Evolutionary conservation across 306 rosid genomes (phyloP).

Genomic region (Luffa acutangula): DNA sequence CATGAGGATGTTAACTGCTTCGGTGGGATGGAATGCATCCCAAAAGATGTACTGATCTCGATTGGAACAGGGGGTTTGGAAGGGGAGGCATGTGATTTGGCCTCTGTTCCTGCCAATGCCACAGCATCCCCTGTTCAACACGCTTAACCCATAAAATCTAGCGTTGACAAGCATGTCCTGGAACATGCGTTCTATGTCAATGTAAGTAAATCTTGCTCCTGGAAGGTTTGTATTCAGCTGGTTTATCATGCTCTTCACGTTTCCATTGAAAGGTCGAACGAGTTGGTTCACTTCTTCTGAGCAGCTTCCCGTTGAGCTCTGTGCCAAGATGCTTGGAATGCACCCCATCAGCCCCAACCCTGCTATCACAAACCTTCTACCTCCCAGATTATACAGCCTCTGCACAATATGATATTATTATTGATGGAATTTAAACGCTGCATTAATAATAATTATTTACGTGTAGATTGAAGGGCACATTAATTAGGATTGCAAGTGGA

Average conservation of each 20-base stretch:
- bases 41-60: slow-evolving; percentile 63
- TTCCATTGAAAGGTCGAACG: slow-evolving; percentile 58
- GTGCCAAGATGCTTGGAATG: slow-evolving; percentile 82
- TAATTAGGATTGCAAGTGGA: neutral
- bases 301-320: slow-evolving; percentile 48
- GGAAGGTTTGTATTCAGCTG: slow-evolving; percentile 54
- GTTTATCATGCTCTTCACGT: slow-evolving; percentile 55
- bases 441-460: no score
- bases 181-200: slow-evolving; percentile 48
- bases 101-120: slow-evolving; percentile 87
- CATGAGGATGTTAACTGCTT: slow-evolving; percentile 59
- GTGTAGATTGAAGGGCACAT: neutral
- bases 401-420: neutral
- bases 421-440: neutral
- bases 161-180: slow-evolving; percentile 41
- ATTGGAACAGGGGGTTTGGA: slow-evolving; percentile 64
- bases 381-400: slow-evolving; percentile 86
- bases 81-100: slow-evolving; percentile 80
- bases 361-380: slow-evolving; percentile 56
- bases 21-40: slow-evolving; percentile 96
- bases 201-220: slow-evolving; percentile 44
- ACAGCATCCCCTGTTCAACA: slow-evolving; percentile 65
- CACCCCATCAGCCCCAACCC: slow-evolving; percentile 84
- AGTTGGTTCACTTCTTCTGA: slow-evolving; percentile 66
- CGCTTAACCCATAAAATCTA: slow-evolving; percentile 46